Evolutionary conservation across 208 protist species (phyloP).

Genomic region (Acanthamoeba healyi): DNA sequence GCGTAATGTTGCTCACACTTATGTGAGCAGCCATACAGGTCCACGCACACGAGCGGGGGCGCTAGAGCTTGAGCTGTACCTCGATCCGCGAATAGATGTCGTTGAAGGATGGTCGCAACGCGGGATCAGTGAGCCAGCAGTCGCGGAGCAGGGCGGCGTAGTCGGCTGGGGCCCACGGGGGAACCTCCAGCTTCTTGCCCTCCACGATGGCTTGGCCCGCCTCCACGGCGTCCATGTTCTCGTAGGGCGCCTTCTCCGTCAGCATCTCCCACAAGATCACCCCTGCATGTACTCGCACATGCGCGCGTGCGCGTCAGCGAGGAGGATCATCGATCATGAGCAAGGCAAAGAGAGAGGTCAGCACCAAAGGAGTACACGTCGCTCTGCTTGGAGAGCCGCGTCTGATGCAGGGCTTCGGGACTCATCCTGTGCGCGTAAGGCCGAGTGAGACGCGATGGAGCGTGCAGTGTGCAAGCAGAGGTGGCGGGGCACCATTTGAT

Average conservation of each 20-base stretch:
- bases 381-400: neutral
- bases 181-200: constrained; percentile 6
- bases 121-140: neutral
- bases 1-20: too few species aligned
- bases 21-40: neutral
- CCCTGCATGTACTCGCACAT: too few species aligned
- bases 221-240: neutral
- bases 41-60: neutral
- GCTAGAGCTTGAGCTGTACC: neutral
- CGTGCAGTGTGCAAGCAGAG: neutral
- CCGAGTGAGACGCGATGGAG: neutral
- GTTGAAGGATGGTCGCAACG: neutral
- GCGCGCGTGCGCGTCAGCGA: neutral
- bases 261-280: neutral
- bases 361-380: constrained; percentile 28
- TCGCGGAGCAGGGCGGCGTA: neutral
- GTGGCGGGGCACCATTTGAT: neutral
- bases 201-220: constrained; percentile 13
- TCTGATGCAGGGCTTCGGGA: neutral
- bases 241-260: neutral
- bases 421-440: constrained; percentile 11
- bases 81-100: neutral
- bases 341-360: neutral
- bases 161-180: neutral
- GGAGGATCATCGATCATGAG: too few species aligned